These are phyloP conservation scores for Plasmodium falciparum DNA, from an alignment of 169 alveolate species.

Conservation along the genomic window DNA sequence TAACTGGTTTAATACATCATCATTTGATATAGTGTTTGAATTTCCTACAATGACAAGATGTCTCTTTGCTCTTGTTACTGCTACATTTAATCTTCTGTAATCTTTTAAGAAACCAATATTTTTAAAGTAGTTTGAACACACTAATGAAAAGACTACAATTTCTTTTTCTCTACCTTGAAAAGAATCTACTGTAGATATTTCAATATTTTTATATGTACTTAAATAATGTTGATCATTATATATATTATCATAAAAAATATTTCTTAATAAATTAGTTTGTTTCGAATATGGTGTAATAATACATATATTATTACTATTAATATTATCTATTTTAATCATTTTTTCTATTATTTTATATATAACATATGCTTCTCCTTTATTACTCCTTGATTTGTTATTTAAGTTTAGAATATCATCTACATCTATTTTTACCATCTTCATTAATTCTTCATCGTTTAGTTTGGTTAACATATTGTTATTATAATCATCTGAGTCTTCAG, in stretches of 20 bases:
- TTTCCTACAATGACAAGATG: constrained; percentile 88
- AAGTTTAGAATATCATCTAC: constrained; percentile 52
- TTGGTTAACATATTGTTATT: background rate
- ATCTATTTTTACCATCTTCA: constrained; percentile 25
- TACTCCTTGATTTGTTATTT: constrained; percentile 59
- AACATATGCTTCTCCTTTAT: constrained; percentile 72
- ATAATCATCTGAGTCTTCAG: background rate
- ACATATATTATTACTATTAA: constrained; percentile 38
- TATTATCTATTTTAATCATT: constrained; percentile 27
- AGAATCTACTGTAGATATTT: constrained; percentile 75
- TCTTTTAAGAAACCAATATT: constrained; percentile 87
- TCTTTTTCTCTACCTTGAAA: constrained; percentile 79
- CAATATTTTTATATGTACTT: constrained; percentile 15
- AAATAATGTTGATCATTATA: constrained; percentile 27
- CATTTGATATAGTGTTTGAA: constrained; percentile 79
- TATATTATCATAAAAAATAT: constrained; percentile 43
- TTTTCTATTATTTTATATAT: constrained; percentile 47
- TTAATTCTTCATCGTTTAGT: constrained; percentile 20
- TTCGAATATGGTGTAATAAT: constrained; percentile 68
- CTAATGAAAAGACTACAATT: constrained; percentile 70
- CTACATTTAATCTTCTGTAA: constrained; percentile 90
- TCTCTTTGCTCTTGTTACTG: constrained; percentile 89
- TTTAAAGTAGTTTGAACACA: constrained; percentile 72
- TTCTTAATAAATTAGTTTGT: constrained; percentile 51
- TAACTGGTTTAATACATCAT: constrained; percentile 39